Evolutionary conservation across 2,329 filamentous ascomycete genomes (phyloP).

Genomic region (Fusarium tuaranense): DNA sequence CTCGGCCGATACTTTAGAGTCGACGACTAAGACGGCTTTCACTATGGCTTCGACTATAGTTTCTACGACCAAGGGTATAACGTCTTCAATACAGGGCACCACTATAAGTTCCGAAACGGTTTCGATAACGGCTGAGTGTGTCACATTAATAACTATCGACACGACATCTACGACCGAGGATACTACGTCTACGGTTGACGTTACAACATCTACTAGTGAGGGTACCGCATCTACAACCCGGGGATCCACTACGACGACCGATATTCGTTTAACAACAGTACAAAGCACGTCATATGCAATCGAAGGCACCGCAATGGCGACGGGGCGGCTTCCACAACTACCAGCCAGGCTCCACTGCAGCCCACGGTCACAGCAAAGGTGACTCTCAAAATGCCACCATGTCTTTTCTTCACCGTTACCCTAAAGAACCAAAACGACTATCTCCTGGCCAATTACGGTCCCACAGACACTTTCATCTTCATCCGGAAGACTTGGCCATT

Average conservation of each 20-base stretch:
- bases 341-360: background rate
- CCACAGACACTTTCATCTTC: background rate
- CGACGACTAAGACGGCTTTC: background rate
- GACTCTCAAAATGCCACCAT: background rate
- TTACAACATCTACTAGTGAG: background rate
- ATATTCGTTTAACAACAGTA: background rate
- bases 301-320: background rate
- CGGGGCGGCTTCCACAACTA: background rate
- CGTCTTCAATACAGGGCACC: background rate
- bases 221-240: background rate
- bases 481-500: background rate
- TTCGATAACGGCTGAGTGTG: background rate
- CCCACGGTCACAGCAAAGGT: background rate
- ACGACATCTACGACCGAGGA: background rate
- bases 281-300: background rate
- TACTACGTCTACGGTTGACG: background rate
- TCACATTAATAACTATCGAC: background rate
- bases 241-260: background rate
- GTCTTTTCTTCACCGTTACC: too few species aligned
- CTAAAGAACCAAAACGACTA: background rate
- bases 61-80: background rate
- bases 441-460: background rate
- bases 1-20: background rate
- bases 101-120: background rate
- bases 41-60: background rate